A percentile compares a stretch with the other conserved stretches of the same genome.
Conservation (phyloP, 139 green algal genomes). For the Parachlorella kessleri region DNA sequence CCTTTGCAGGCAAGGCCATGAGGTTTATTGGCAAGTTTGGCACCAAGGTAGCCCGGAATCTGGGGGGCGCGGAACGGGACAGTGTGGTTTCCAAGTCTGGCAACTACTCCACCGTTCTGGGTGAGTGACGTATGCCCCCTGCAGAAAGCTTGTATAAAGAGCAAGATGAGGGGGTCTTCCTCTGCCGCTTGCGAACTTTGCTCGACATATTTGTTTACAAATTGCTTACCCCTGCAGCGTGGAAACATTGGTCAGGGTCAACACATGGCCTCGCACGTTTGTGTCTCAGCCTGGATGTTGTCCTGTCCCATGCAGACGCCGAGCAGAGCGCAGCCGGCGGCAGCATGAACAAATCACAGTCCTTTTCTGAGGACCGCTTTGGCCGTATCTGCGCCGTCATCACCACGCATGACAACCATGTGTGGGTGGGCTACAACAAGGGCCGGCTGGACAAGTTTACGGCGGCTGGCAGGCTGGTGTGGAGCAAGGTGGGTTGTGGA, state of each 20-base stretch:
- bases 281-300: too few species aligned
- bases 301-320: too few species aligned
- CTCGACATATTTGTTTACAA: too few species aligned
- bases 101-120: not conserved
- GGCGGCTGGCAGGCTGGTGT: constrained; percentile 49
- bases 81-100: not conserved
- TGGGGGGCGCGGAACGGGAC: constrained; percentile 1
- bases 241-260: too few species aligned
- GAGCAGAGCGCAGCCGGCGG: too few species aligned
- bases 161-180: too few species aligned
- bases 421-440: constrained; percentile 62
- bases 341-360: not conserved
- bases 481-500: constrained; percentile 14
- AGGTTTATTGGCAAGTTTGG: constrained; percentile 52
- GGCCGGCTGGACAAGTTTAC: constrained; percentile 69
- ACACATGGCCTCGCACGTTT: too few species aligned
- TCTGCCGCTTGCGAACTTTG: too few species aligned
- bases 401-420: constrained; percentile 40
- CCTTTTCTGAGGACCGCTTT: not conserved
- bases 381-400: constrained; percentile 29
- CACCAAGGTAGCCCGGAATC: constrained; percentile 44
- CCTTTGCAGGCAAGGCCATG: constrained; percentile 32
- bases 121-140: not conserved
- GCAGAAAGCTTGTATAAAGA: too few species aligned
- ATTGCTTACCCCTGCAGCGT: too few species aligned